phyloP scores from a whole-genome alignment of 129 eudicot species.

The Apium graveolens region DNA sequence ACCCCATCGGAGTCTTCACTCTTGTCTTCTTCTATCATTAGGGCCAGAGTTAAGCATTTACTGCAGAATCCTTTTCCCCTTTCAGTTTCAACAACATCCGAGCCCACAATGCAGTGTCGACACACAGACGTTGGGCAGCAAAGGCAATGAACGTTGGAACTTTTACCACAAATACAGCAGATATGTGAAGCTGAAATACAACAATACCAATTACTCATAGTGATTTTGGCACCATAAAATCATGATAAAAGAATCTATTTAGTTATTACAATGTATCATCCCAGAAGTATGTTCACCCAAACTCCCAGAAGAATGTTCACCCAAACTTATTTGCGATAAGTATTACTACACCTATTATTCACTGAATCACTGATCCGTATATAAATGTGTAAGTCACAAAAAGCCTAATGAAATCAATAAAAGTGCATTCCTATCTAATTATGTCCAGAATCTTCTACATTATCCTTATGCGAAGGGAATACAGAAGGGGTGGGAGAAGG shows the following conservation, averaged over 20 bases:
- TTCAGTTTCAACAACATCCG: constrained; percentile 39
- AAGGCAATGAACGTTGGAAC: constrained; percentile 44
- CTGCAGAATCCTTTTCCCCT: constrained; percentile 71
- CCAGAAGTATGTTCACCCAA: neutral
- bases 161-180: constrained; percentile 37
- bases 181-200: constrained; percentile 52
- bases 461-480: neutral
- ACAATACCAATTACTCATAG: neutral
- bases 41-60: constrained; percentile 59
- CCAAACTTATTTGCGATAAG: neutral
- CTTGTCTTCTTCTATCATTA: constrained; percentile 62
- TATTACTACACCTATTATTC: neutral
- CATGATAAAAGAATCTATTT: neutral
- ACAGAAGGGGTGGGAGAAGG: neutral
- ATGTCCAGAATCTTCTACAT: neutral
- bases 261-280: neutral
- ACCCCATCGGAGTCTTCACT: constrained; percentile 86
- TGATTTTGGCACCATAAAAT: neutral
- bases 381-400: neutral
- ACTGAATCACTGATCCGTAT: neutral
- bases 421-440: neutral
- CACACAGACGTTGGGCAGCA: constrained; percentile 67
- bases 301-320: neutral
- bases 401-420: neutral
- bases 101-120: constrained; percentile 33